Conservation (phyloP, 805 yeast species). For the Alloascoidea hylecoeti region DNA sequence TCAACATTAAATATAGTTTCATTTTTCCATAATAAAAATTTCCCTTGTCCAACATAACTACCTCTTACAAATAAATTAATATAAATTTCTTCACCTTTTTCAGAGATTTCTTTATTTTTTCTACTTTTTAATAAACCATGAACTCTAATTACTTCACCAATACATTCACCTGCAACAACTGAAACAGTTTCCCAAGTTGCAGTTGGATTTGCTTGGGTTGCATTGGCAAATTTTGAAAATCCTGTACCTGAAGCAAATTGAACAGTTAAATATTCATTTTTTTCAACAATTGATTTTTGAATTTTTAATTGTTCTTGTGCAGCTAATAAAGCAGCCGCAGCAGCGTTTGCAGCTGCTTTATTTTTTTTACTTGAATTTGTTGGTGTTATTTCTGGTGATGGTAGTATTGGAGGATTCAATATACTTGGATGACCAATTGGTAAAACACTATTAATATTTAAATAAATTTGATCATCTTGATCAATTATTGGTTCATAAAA, state of each 20-base stretch:
- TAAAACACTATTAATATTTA: neutral
- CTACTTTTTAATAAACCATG: slow-evolving; percentile 36
- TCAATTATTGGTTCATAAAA: slow-evolving; percentile 11
- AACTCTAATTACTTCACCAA: slow-evolving; percentile 59
- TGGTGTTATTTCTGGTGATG: neutral
- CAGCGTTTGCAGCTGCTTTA: too few species aligned
- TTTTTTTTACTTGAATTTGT: neutral
- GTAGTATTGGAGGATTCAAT: neutral
- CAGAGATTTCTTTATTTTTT: neutral
- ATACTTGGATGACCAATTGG: slow-evolving; percentile 1
- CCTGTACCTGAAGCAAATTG: slow-evolving; percentile 35
- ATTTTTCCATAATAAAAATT: slow-evolving; percentile 23
- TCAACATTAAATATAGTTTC: neutral
- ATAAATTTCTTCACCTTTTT: slow-evolving; percentile 31
- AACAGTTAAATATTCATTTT: neutral
- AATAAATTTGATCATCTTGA: slow-evolving; percentile 11
- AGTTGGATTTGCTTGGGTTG: slow-evolving; percentile 41
- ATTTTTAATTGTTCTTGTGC: neutral
- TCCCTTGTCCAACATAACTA: slow-evolving; percentile 42
- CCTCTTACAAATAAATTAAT: slow-evolving; percentile 53
- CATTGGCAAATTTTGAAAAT: slow-evolving; percentile 44
- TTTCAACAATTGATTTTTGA: neutral
- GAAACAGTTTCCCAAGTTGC: slow-evolving; percentile 60
- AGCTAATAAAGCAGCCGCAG: neutral
- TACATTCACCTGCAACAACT: slow-evolving; percentile 52